Evolutionary conservation across 441 rosid species (phyloP).

Genomic region (Kokia cookei): DNA sequence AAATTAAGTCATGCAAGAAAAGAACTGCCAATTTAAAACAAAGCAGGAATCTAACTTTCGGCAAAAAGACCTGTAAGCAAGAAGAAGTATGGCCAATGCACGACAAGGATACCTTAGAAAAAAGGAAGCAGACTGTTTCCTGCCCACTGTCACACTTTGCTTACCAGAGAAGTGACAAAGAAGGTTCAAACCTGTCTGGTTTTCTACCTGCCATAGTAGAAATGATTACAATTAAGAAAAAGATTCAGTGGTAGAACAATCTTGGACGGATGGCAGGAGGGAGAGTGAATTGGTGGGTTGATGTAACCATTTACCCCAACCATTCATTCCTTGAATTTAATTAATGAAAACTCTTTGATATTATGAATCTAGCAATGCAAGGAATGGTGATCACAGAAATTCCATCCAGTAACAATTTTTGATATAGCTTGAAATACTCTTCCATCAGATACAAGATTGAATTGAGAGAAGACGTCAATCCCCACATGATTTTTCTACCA

Average conservation of each 20-base stretch:
- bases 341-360: neutral
- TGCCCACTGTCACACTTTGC: constrained; percentile 52
- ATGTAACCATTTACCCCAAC: neutral
- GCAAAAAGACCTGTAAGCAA: neutral
- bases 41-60: neutral
- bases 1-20: neutral
- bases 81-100: neutral
- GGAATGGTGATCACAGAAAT: neutral
- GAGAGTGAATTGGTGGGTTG: neutral
- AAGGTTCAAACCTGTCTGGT: constrained; percentile 70
- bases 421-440: neutral
- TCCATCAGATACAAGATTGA: neutral
- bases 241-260: neutral
- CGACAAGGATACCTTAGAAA: constrained; percentile 52
- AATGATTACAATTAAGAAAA: constrained; percentile 8
- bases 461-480: neutral
- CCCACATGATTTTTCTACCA: neutral
- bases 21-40: neutral
- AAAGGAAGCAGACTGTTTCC: constrained; percentile 67
- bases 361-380: neutral
- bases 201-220: constrained; percentile 64
- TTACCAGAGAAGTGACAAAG: constrained; percentile 52
- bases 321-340: neutral
- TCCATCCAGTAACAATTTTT: neutral
- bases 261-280: neutral